Percentiles rank a stretch among this genome's conserved stretches.
phyloP scores from a whole-genome alignment of 805 yeast species.

The Saturnispora besseyi region DNA sequence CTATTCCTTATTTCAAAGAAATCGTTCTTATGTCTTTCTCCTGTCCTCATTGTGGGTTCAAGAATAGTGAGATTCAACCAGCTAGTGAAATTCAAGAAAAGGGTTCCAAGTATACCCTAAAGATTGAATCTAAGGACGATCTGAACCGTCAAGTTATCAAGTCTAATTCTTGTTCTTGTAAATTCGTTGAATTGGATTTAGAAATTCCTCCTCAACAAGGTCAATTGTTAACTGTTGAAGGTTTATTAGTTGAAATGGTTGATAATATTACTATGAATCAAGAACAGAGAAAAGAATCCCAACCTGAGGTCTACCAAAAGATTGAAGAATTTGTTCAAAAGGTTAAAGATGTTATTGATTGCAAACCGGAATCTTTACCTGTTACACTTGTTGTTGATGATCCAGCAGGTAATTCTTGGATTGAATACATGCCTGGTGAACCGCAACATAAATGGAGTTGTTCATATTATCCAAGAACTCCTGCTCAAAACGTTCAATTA shows the following conservation, averaged over 20 bases:
- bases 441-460: slow-evolving; percentile 86
- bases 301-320: slow-evolving; percentile 68
- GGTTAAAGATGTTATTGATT: slow-evolving; percentile 52
- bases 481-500: slow-evolving; percentile 76
- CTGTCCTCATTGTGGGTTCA: slow-evolving; percentile 90
- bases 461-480: slow-evolving; percentile 71
- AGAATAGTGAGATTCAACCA: slow-evolving; percentile 91
- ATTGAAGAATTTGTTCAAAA: slow-evolving; percentile 60
- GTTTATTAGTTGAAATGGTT: slow-evolving; percentile 73
- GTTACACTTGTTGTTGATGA: slow-evolving; percentile 76
- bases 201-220: slow-evolving; percentile 96
- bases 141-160: slow-evolving; percentile 87
- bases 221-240: slow-evolving; percentile 87
- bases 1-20: slow-evolving; percentile 87
- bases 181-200: slow-evolving; percentile 74
- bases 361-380: slow-evolving; percentile 62
- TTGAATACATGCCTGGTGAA: slow-evolving; percentile 81
- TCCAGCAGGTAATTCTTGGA: slow-evolving; percentile 97
- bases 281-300: slow-evolving; percentile 60
- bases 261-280: slow-evolving; percentile 77
- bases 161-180: slow-evolving; percentile 75
- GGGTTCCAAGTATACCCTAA: slow-evolving; percentile 66
- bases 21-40: slow-evolving; percentile 89
- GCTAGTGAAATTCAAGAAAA: slow-evolving; percentile 87
- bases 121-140: slow-evolving; percentile 61